Conservation (phyloP, 257 asterid species). For the Catharanthus roseus region DNA sequence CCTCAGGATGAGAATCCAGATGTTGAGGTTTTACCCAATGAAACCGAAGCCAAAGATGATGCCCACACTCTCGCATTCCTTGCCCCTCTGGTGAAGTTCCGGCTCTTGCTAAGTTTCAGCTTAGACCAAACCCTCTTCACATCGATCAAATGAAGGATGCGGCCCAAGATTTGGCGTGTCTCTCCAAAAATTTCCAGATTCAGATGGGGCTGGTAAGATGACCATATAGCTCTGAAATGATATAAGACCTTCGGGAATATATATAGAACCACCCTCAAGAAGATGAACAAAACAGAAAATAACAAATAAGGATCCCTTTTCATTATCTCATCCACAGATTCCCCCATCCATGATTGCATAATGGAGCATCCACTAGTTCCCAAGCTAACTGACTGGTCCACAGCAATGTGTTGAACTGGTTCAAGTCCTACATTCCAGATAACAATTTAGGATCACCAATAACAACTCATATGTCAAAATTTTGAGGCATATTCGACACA, state of each 20-base stretch:
- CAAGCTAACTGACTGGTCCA: slow-evolving; percentile 13
- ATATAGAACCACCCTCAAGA: slow-evolving; percentile 37
- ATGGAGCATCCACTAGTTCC: slow-evolving; percentile 6
- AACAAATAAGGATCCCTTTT: slow-evolving; percentile 25
- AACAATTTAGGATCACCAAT: background rate
- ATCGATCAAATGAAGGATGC: slow-evolving; percentile 48
- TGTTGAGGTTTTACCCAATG: slow-evolving; percentile 51
- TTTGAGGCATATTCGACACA: background rate
- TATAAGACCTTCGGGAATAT: slow-evolving; percentile 39
- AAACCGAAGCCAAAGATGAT: slow-evolving; percentile 67
- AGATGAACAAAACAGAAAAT: slow-evolving; percentile 38
- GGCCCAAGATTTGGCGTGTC: slow-evolving; percentile 53
- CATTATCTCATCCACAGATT: slow-evolving; percentile 13
- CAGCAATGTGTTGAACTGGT: slow-evolving; percentile 21
- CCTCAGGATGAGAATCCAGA: slow-evolving; percentile 39
- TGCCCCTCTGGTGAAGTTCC: slow-evolving; percentile 63
- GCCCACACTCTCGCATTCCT: slow-evolving; percentile 80
- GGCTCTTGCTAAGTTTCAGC: slow-evolving; percentile 48
- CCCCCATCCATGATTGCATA: slow-evolving; percentile 17
- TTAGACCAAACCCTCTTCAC: slow-evolving; percentile 57
- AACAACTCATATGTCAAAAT: background rate
- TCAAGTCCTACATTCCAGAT: slow-evolving; percentile 19
- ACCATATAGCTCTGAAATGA: slow-evolving; percentile 44
- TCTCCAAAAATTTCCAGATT: slow-evolving; percentile 58
- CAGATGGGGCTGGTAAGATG: slow-evolving; percentile 45